Evolutionary conservation across 306 rosid species (phyloP), one percentile per base, ranked within the genome.

Genomic region (Pueraria montana): DNA sequence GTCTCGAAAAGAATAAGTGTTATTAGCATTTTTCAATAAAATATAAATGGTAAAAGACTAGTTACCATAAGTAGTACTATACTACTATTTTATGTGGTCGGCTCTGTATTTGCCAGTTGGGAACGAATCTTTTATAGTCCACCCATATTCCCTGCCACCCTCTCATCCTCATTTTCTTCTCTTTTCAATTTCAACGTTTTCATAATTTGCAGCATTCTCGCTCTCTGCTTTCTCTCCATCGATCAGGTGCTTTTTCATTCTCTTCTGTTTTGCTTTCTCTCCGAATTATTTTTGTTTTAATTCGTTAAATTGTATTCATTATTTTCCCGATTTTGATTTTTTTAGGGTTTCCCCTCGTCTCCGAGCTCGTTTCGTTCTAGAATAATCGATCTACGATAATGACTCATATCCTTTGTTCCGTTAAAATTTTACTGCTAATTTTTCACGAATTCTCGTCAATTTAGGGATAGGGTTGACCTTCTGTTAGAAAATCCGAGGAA

Each of bases 361-460:
- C 76, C 79, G 86, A 76, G 77, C 85, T 80, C 72, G 75, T 84
- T 83, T 74, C 71, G 59, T 79, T 75, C 61, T 82, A 50, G 76
- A 75, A 81, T 89, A 76, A 79, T 74, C 77, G 2, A 62, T 66
- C 84, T 53, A 48, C 82, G 72, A 85, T 20, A 74, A 91, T 92
- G 97, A 83, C 92, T 88, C 94, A 92, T 92, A 90, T 92, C 93
- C 97, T 92, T 88, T 73, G 70, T 62, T 83, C 45, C 27, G 34
- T 61, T 63, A 1, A 13, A 36, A 34, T 74, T 43, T 40, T 18
- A 32, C 43, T 63, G 56, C 30, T 71, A 34, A 17, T 79, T 62
- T 34, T 55, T 67, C 8, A 26, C 46, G 7, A 34, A 4, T 79
- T 53, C 14, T 70, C 10, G 11, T 55, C n/a, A 30, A 55, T 80